Percentiles rank a stretch among this genome's conserved stretches.
These are phyloP conservation scores for Starmerella bombi DNA, from an alignment of 805 yeast genomes.

Conservation along the genomic window DNA sequence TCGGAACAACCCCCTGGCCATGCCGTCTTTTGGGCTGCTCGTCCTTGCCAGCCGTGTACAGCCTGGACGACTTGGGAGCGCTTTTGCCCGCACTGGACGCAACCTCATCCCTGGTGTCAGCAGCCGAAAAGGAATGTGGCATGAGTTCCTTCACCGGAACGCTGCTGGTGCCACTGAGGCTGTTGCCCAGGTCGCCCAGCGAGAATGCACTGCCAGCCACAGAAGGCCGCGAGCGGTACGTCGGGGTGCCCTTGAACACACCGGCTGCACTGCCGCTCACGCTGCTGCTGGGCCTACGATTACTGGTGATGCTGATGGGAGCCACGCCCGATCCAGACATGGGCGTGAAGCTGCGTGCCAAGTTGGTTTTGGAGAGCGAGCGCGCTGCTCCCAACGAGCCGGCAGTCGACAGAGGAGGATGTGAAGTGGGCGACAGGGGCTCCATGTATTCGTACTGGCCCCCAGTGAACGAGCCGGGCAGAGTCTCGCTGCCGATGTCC, in stretches of 20 bases:
- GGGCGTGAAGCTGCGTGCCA: slow-evolving; percentile 6
- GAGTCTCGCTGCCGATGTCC: not conserved
- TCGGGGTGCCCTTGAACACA: slow-evolving; percentile 17
- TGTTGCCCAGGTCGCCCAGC: slow-evolving; percentile 1
- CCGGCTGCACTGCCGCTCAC: slow-evolving; percentile 13
- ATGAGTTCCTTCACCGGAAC: slow-evolving; percentile 1
- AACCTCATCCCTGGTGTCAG: no score
- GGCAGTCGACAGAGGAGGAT: slow-evolving; percentile 8
- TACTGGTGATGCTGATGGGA: slow-evolving; percentile 13
- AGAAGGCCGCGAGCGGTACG: slow-evolving; percentile 13
- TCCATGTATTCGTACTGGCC: slow-evolving; percentile 8
- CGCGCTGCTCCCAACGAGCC: slow-evolving; percentile 4
- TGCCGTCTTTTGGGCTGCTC: not conserved
- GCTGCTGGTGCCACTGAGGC: not conserved
- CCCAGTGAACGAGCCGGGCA: not conserved
- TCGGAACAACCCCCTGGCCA: not conserved
- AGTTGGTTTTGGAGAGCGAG: slow-evolving; percentile 11
- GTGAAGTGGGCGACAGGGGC: slow-evolving; percentile 15
- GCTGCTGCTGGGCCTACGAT: not conserved
- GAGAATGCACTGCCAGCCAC: slow-evolving; percentile 9
- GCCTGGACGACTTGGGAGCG: no score
- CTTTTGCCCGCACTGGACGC: no score
- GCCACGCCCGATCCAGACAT: slow-evolving; percentile 8
- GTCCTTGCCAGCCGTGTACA: not conserved
- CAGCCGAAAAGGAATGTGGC: not conserved